These are phyloP conservation scores for Ceratobasidium sp. DNA, from an alignment of 1,284 basidiomycete genomes.

Conservation along the genomic window DNA sequence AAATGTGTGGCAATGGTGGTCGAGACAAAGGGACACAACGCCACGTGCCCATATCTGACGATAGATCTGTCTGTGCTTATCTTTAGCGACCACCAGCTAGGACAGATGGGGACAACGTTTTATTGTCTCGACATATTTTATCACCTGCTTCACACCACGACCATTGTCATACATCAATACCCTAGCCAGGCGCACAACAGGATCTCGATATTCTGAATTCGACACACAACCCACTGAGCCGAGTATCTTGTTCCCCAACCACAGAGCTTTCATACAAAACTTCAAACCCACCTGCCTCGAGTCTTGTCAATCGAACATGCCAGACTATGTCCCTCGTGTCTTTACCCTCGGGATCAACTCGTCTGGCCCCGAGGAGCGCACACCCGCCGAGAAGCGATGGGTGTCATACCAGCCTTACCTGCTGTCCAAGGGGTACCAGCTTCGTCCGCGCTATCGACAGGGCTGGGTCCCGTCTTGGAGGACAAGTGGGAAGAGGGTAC, in stretches of 20 bases:
- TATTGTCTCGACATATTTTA: neutral
- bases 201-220: neutral
- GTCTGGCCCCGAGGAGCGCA: conserved; percentile 14
- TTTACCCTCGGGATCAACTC: conserved; percentile 9
- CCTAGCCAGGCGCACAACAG: neutral
- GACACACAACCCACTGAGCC: neutral
- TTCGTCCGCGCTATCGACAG: conserved; percentile 23
- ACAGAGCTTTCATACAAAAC: neutral
- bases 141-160: neutral
- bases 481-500: neutral
- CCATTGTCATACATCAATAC: conserved; percentile 3
- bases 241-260: neutral
- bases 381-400: conserved; percentile 20
- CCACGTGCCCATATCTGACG: conserved; percentile 2
- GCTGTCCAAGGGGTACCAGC: conserved; percentile 19
- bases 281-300: neutral
- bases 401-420: conserved; percentile 35
- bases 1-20: conserved; percentile 8
- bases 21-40: conserved; percentile 1
- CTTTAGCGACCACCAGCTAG: neutral
- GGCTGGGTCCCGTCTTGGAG: conserved; percentile 29
- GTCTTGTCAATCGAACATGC: neutral
- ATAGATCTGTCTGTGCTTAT: conserved; percentile 3
- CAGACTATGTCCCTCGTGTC: neutral
- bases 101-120: neutral